Base-by-base conservation (phyloP, 169 alveolate species). In the Haemoproteus tartakovskyi region DNA sequence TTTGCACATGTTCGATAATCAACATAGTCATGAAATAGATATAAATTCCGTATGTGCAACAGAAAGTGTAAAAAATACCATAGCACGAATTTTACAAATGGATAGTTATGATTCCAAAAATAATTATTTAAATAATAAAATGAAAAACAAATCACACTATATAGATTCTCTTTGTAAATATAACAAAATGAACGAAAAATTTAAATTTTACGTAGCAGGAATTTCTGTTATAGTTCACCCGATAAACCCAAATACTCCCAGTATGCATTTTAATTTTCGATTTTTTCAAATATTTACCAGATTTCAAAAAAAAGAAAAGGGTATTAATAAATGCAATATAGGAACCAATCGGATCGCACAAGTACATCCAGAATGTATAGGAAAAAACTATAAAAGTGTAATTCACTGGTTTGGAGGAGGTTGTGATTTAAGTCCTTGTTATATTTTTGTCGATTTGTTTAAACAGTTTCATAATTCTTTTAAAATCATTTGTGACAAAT, bases 321-420 rank as follows among this genome's bases (percentile, higher is more conserved):
- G n/a, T 5, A 6, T 14, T 56, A 19, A 14, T 50, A 19, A 14
- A 2, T 26, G 6, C 2, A 22, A 2, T 14, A 67, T 24, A 40
- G 57, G 3, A 47, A 50, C 19, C 19, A 16, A 14, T 26, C n/a
- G 16, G 0, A 18, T 8, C 1, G 12, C 41, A 0, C 21, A 14
- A 12, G 16, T 5, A 24, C n/a, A 38, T 40, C 26, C 62, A 3
- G 56, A 37, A 41, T 30, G 43, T 41, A 60, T 62, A 22, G 79
- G 24, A n/a, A 63, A 12, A 4, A 60, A 62, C 22, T 50, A 62
- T 41, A 63, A 67, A 26, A 52, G 87, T 14, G 48, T 82, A 19
- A 93, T 82, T 43, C 90, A 90, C 85, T 94, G 97, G 97, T 94
- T 92, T 61, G 97, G 96, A 12, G 97, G 97, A 0, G 97, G 97